phyloP scores from a whole-genome alignment of 805 yeast genomes.

The Metschnikowia hibisci region DNA sequence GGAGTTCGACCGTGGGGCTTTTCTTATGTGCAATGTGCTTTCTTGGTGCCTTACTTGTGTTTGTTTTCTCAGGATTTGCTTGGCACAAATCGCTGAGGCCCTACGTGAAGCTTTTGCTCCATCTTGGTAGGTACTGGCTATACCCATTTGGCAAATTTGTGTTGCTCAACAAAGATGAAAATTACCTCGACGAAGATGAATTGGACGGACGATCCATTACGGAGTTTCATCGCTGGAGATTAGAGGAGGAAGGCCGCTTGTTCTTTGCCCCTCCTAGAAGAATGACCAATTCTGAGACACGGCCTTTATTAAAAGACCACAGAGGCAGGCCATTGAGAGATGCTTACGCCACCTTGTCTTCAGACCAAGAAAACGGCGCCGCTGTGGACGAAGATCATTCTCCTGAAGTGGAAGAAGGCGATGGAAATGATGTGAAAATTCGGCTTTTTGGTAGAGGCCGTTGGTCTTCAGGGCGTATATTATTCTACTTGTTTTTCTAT shows the following conservation, averaged over 20 bases:
- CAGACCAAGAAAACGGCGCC: conserved; percentile 12
- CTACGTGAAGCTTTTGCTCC: conserved; percentile 58
- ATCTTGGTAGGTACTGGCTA: conserved; percentile 66
- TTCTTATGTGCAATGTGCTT: conserved; percentile 52
- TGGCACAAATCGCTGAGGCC: conserved; percentile 49
- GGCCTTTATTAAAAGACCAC: conserved; percentile 41
- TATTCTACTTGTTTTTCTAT: conserved; percentile 72
- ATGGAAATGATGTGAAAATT: conserved; percentile 33
- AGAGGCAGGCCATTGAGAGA: conserved; percentile 39
- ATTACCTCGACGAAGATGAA: conserved; percentile 80
- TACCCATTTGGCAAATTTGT: conserved; percentile 91
- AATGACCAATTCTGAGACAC: conserved; percentile 31
- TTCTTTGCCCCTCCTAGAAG: conserved; percentile 71
- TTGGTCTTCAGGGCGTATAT: conserved; percentile 81
- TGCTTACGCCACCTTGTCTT: conserved; percentile 31
- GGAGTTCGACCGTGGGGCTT: conserved; percentile 74
- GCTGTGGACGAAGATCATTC: conserved; percentile 18
- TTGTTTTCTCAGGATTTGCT: conserved; percentile 39
- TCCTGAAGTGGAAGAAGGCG: conserved; percentile 16
- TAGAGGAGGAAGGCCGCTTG: conserved; percentile 67
- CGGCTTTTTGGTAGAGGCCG: conserved; percentile 87
- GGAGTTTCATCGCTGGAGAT: conserved; percentile 87
- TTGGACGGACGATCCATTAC: conserved; percentile 81
- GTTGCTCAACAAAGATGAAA: conserved; percentile 68
- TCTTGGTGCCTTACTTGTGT: conserved; percentile 44